Conservation (phyloP, 2,329 filamentous ascomycete species). For the Neonectria magnoliae region DNA sequence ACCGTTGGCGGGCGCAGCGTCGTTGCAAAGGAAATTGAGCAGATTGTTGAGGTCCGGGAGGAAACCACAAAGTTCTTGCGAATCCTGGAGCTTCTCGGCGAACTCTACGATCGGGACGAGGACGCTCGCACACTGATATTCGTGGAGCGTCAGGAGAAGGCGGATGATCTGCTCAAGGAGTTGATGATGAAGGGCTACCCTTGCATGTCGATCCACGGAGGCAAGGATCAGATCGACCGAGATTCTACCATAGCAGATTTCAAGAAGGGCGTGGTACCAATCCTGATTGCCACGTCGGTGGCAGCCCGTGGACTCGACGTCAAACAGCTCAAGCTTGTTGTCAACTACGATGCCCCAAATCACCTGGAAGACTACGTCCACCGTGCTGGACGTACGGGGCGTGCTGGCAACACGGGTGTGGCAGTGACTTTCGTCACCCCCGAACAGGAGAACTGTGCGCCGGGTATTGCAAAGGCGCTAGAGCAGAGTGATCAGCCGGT, state of each 20-base stretch:
- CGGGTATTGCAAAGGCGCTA: conserved; percentile 90
- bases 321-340: conserved; percentile 92
- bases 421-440: conserved; percentile 94
- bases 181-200: conserved; percentile 86
- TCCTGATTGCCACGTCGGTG: conserved; percentile 94
- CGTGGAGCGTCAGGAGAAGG: conserved; percentile 90
- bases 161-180: conserved; percentile 81
- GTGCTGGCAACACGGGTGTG: conserved; percentile 93
- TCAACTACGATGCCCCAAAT: conserved; percentile 95
- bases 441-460: conserved; percentile 89
- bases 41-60: conserved; percentile 87
- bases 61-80: conserved; percentile 86
- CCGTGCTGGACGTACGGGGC: conserved; percentile 89
- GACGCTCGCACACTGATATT: conserved; percentile 92
- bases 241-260: conserved; percentile 94
- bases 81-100: conserved; percentile 85
- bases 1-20: conserved; percentile 88
- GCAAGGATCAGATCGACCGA: conserved; percentile 92
- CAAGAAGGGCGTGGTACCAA: conserved; percentile 88
- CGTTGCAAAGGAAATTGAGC: conserved; percentile 91
- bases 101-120: conserved; percentile 86
- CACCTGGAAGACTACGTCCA: conserved; percentile 98
- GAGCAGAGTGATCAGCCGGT: conserved; percentile 89
- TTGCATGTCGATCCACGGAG: conserved; percentile 93
- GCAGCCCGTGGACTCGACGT: conserved; percentile 95